Conservation (phyloP, 2,329 filamentous ascomycete species). For the Cercospora sp. region DNA sequence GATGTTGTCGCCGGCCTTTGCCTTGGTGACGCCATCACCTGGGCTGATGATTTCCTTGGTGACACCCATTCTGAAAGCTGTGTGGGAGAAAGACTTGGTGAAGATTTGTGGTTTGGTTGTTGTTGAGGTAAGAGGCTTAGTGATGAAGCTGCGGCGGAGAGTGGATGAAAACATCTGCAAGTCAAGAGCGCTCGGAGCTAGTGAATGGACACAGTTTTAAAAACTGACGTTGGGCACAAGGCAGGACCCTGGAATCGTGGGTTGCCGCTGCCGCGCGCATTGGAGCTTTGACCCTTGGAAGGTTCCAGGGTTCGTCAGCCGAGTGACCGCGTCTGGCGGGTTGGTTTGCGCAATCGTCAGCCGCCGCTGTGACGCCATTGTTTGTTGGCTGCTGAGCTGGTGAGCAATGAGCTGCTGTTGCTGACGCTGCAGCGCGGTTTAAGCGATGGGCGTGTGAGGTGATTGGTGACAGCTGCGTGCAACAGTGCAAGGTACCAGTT, state of each 20-base stretch:
- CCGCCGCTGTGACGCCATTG: not conserved
- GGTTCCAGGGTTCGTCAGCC: not conserved
- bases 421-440: not conserved
- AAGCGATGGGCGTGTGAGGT: not conserved
- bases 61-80: slow-evolving; percentile 54
- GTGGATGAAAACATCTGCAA: slow-evolving; percentile 3
- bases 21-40: slow-evolving; percentile 63
- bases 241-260: not conserved
- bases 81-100: slow-evolving; percentile 17
- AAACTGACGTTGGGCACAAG: not conserved
- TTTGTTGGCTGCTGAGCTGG: not conserved
- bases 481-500: not conserved
- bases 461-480: not conserved
- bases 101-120: slow-evolving; percentile 6
- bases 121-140: not conserved
- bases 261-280: not conserved
- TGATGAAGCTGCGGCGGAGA: slow-evolving; percentile 12
- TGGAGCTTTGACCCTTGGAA: not conserved
- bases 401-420: not conserved
- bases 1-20: slow-evolving; percentile 69
- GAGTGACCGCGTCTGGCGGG: not conserved
- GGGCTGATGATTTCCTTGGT: slow-evolving; percentile 63
- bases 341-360: not conserved
- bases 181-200: not conserved
- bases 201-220: not conserved